These are phyloP conservation scores for Cyclotella baltica DNA, from an alignment of 108 stramenopile species.

Conservation along the genomic window DNA sequence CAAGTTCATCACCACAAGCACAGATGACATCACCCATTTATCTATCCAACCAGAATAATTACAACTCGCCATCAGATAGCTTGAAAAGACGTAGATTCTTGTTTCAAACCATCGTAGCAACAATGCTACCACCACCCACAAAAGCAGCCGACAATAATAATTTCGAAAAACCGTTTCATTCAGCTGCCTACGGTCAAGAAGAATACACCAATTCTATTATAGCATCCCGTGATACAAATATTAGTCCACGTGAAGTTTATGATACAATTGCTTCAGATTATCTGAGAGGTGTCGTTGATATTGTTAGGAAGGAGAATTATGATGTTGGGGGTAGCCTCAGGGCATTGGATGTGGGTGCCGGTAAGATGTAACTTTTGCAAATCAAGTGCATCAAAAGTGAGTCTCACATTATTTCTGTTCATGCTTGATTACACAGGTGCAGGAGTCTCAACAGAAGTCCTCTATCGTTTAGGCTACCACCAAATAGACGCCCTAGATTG, in stretches of 20 bases:
- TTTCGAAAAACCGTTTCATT: slow-evolving; percentile 29
- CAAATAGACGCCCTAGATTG: slow-evolving; percentile 87
- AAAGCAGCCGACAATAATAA: neutral
- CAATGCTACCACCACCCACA: neutral
- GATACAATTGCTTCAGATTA: slow-evolving; percentile 63
- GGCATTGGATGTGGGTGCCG: slow-evolving; percentile 85
- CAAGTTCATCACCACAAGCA: too few relatives aligned
- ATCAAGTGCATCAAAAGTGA: too few relatives aligned
- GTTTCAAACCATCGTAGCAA: neutral
- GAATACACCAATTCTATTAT: slow-evolving; percentile 85
- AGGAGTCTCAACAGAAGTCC: slow-evolving; percentile 80
- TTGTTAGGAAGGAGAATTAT: slow-evolving; percentile 10
- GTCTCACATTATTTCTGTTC: too few relatives aligned
- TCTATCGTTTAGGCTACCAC: slow-evolving; percentile 75
- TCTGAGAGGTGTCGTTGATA: slow-evolving; percentile 19
- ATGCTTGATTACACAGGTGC: slow-evolving; percentile 46
- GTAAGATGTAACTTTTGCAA: slow-evolving; percentile 1
- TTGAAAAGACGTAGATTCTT: neutral
- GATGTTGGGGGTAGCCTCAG: slow-evolving; percentile 19
- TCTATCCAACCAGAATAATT: too few relatives aligned
- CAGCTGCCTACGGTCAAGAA: slow-evolving; percentile 46
- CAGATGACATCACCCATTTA: too few relatives aligned
- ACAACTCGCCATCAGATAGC: too few relatives aligned
- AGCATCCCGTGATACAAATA: slow-evolving; percentile 86
- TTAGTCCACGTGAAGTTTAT: slow-evolving; percentile 87